Evolutionary conservation across 2,329 filamentous ascomycete species (phyloP).

Genomic region (Truncatella angustata): DNA sequence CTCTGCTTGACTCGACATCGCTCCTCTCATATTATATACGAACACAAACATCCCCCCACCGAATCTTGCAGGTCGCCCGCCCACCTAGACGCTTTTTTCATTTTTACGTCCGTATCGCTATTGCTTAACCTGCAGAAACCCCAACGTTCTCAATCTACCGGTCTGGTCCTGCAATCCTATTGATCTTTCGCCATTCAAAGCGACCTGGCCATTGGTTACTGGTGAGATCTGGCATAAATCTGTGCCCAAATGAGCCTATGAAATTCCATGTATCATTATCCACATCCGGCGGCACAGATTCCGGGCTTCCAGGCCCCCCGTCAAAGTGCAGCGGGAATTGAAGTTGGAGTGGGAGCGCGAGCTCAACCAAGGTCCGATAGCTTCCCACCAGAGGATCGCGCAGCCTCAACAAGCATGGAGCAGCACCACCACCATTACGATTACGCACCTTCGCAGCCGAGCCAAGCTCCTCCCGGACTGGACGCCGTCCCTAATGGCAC

Average conservation of each 20-base stretch:
- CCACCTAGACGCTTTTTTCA: constrained; percentile 20
- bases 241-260: constrained; percentile 23
- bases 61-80: constrained; percentile 19
- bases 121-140: constrained; percentile 9
- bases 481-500: constrained; percentile 21
- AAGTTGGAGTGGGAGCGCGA: not conserved
- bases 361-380: not conserved
- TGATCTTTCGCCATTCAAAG: constrained; percentile 18
- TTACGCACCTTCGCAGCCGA: constrained; percentile 18
- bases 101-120: constrained; percentile 25
- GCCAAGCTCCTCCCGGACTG: constrained; percentile 16
- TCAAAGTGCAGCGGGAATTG: not conserved
- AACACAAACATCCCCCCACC: constrained; percentile 29
- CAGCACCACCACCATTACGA: constrained; percentile 10
- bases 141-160: constrained; percentile 13
- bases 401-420: not conserved
- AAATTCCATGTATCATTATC: constrained; percentile 21
- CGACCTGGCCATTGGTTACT: constrained; percentile 19
- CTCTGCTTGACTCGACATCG: not conserved
- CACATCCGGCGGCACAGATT: constrained; percentile 15
- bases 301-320: constrained; percentile 13
- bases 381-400: not conserved
- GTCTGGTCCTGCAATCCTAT: constrained; percentile 18
- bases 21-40: constrained; percentile 14
- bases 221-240: constrained; percentile 25